Evolutionary conservation across 179 eudicot species (phyloP).

Genomic region (Patellifolia procumbens): DNA sequence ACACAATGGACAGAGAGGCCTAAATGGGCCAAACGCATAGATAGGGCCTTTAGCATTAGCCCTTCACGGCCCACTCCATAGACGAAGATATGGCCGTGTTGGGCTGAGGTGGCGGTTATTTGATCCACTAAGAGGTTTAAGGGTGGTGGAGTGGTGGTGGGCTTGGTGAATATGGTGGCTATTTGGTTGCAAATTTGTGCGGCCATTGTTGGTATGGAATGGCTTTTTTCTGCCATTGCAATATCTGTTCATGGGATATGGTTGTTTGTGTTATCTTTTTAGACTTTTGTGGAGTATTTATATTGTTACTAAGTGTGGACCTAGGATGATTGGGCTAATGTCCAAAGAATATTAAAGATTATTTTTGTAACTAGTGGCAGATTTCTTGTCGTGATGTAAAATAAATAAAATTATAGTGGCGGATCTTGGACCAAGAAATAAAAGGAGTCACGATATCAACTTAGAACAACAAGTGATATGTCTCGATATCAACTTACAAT

Average conservation of each 20-base stretch:
- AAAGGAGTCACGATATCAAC: too few relatives aligned
- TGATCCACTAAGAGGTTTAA: conserved; percentile 50
- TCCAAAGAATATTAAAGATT: too few relatives aligned
- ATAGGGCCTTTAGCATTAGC: conserved; percentile 76
- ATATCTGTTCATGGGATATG: neutral
- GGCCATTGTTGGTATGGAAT: conserved; percentile 46
- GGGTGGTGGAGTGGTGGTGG: conserved; percentile 54
- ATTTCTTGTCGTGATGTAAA: too few relatives aligned
- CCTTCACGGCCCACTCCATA: conserved; percentile 96
- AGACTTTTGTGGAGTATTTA: neutral
- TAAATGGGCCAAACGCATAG: conserved; percentile 77
- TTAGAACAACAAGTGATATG: too few relatives aligned
- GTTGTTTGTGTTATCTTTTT: neutral
- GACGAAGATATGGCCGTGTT: conserved; percentile 54
- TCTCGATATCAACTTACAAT: too few relatives aligned
- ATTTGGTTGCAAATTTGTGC: conserved; percentile 71
- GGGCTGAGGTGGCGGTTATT: conserved; percentile 44
- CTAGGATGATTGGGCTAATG: neutral
- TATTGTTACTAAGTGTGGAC: neutral
- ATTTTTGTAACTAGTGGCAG: too few relatives aligned
- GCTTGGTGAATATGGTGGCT: conserved; percentile 53
- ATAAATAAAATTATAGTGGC: too few relatives aligned
- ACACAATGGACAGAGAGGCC: conserved; percentile 78
- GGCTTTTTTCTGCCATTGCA: conserved; percentile 37
- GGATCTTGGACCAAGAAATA: too few relatives aligned